phyloP scores from a whole-genome alignment of 2,329 filamentous ascomycete species.

The Ramularia endophylla region DNA sequence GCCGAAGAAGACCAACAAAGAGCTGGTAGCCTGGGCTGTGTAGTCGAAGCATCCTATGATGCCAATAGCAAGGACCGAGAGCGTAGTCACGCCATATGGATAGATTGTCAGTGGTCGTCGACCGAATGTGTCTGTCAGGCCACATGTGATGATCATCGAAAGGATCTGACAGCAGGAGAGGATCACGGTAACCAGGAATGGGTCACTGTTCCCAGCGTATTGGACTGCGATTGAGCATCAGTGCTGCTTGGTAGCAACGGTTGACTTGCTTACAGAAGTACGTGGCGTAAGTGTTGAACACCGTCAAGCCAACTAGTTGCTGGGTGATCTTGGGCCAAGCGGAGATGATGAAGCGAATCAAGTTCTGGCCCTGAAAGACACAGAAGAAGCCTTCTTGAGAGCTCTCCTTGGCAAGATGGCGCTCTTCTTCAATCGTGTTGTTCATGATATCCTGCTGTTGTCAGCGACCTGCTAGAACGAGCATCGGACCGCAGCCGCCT shows the following conservation, averaged over 20 bases:
- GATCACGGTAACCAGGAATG: constrained; percentile 40
- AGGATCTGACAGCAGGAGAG: constrained; percentile 38
- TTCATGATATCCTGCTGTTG: constrained; percentile 29
- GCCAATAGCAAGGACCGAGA: constrained; percentile 32
- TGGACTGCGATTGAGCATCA: constrained; percentile 19
- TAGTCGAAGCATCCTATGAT: constrained; percentile 40
- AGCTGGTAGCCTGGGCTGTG: constrained; percentile 29
- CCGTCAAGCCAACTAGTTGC: constrained; percentile 35
- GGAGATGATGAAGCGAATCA: constrained; percentile 34
- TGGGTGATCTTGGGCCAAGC: constrained; percentile 38
- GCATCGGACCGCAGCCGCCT: background rate
- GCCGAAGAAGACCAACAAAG: constrained; percentile 40
- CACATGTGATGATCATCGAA: constrained; percentile 36
- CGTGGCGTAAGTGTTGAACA: constrained; percentile 37
- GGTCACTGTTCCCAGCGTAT: constrained; percentile 37
- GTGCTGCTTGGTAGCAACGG: background rate
- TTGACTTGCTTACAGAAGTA: constrained; percentile 33
- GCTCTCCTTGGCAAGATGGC: constrained; percentile 25
- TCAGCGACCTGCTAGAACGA: background rate
- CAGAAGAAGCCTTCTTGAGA: constrained; percentile 24
- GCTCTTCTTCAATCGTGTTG: constrained; percentile 32
- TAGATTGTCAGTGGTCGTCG: constrained; percentile 32
- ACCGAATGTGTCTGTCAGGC: constrained; percentile 27
- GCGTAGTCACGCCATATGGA: constrained; percentile 34
- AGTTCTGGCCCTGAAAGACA: constrained; percentile 36